Evolutionary conservation across 208 protist species (phyloP), one percentile per base, ranked within the genome.

Genomic region (Leishmania mexicana): DNA sequence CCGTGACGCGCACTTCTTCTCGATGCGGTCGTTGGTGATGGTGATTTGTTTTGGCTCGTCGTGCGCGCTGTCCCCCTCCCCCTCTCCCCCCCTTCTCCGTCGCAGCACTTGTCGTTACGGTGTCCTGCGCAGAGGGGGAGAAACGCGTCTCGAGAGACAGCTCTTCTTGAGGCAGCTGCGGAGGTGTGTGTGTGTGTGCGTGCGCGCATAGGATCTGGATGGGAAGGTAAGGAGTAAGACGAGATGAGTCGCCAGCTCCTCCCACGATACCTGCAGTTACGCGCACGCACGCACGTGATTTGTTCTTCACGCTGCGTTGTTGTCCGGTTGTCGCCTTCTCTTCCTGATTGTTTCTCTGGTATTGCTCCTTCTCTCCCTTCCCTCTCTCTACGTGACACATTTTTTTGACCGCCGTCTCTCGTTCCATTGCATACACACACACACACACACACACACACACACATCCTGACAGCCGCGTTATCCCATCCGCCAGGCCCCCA

Each of bases 401-500:
- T 45, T 51, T 47, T 65, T 71, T 71, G 78, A 76, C 62, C 62
- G 80, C 78, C 31, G 76, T 24, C 45, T 58, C 72, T 38, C 73
- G 42, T 67, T 58, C 49, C 28, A 24, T 72, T 13, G 5, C 38
- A 72, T 7, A 47, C 65, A 71, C 65, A 71, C 17, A 47, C 65
- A 71, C 64, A 24, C 10, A 10, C 54, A 65, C 38, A 60, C 78
- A 19, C 47, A 28, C 13, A 19, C 54, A 65, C 40, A 60, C 78
- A 21, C 47, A 49, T 53, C 58, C 38, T 60, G 2, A 47, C 38
- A 72, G 67, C 38, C 21, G 38, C 67, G 67, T 5, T n/a, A 2
- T 5, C n/a, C 60, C n/a, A 21, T 38, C 57, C 60, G 21, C n/a
- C 51, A 19, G 51, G 3, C 60, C 60, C n/a, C n/a, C 28, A 17